Evolutionary conservation across 2,329 filamentous ascomycete genomes (phyloP), one percentile per base, ranked within the genome.

Genomic region (Scopulariopsis brevicaulis): DNA sequence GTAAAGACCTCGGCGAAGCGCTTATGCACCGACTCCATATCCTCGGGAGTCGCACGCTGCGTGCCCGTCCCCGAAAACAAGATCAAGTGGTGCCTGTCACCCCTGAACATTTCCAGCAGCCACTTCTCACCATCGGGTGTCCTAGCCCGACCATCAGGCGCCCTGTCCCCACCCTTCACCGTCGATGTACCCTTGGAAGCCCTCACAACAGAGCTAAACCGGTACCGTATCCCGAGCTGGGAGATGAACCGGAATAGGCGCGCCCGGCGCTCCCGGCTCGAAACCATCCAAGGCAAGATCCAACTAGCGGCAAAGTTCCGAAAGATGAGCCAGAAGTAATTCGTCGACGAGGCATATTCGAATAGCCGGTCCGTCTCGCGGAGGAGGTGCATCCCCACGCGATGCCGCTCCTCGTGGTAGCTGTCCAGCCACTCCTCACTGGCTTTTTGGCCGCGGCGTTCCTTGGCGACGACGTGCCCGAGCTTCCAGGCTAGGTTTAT

Each of bases 401-500:
- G 71, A 18, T 71, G 69, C 7, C 79, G 73, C 63, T 81, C 78
- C 2, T 63, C 61, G 56, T 76, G 69, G 63, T 80, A 81, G 14
- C 70, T 75, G 54, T 77, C 68, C 0, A 83, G 68, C 1, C 82
- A 67, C 0, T 67, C 62, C 11, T 73, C 65, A 12, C 66, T 66
- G 46, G 51, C 53, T 15, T 61, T 58, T 20, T 50, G 46, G 5
- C 46, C 46, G 18, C 14, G 8, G 2, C 60, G 58, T 70, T 6
- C 74, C 73, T 62, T 79, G 78, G 10, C 60, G 8, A 50, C n/a
- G 18, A 25, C 25, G 35, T 48, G 54, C 4, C 65, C 72, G 0
- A 82, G 63, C 40, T 81, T 80, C 79, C 80, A 83, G 10, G 73
- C 74, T 1, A 83, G 64, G 51, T 77, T 78, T 32, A 81, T 77